Evolutionary conservation across 495 filamentous ascomycete genomes (phyloP), one percentile per base, ranked within the genome.

Genomic region (Lasiosphaeris hirsuta): DNA sequence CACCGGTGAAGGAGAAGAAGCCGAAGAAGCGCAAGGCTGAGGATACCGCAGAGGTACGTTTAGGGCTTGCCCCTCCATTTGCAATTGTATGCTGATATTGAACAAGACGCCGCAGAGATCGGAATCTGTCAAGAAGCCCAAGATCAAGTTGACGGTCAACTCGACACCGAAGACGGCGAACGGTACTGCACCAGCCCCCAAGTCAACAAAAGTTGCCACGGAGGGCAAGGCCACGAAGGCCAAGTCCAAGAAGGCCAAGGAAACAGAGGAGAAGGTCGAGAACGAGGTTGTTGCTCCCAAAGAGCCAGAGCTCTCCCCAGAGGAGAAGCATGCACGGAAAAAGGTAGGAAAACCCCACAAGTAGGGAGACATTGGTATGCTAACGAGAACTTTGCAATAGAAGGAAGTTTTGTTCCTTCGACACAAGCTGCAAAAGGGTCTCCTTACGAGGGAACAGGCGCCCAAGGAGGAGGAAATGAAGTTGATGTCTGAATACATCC

Each of bases 391-490:
- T 10, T n/a, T 7, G 14, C 15, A 47, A 78, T 62, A 84, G 79
- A 82, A 81, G 56, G 81, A 84, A 49, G 89, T 96, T 17, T 75
- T 96, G 4, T 96, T 90, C 73, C 78, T 93, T 40, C 86, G 92
- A 49, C 91, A 97, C 74, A 87, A 88, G 68, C 85, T 97, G 17
- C 92, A 97, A 68, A 92, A 92, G 67, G 92, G 90, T 0, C 89
- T 97, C 61, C 82, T 97, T 15, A 88, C 87, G 13, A 81, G 87
- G 14, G 90, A 96, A 56, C 81, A 85, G 51, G 81, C 84, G 18
- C 92, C 92, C 14, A 87, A 90, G 73, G 87, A 88, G 58, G 87
- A 90, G n/a, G 92, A 95, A 69, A 96, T 96, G 92, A 81, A 81
- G 35, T 63, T 71, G 10, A 95, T 96, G 90, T 85, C 87, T 7